phyloP scores from a whole-genome alignment of 345 rosid genomes.

The Lumnitzera racemosa region DNA sequence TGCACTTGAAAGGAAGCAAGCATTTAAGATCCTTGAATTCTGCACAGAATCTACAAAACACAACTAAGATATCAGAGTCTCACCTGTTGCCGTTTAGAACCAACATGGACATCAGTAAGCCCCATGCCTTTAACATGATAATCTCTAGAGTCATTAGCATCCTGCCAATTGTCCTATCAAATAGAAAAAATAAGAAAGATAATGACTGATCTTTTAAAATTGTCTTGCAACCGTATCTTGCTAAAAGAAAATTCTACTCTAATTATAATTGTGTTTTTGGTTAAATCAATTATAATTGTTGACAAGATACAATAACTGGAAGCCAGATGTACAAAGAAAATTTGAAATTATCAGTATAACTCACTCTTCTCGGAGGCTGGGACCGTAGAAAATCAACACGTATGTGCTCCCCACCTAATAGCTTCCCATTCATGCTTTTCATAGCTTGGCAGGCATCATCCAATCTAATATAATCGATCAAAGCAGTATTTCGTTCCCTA shows the following conservation, averaged over 20 bases:
- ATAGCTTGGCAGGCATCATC: conserved; percentile 76
- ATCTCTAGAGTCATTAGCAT: conserved; percentile 46
- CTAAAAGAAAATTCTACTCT: background rate
- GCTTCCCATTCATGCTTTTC: conserved; percentile 73
- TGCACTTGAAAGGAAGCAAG: background rate
- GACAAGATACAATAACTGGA: background rate
- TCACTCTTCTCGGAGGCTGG: conserved; percentile 66
- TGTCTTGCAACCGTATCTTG: background rate
- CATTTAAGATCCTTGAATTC: background rate
- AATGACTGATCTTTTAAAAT: background rate
- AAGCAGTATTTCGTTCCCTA: conserved; percentile 72
- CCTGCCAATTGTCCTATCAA: conserved; percentile 58
- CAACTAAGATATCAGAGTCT: conserved; percentile 12
- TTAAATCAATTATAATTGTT: background rate
- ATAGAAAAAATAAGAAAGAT: conserved; percentile 8
- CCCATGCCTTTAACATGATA: conserved; percentile 32
- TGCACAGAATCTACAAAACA: background rate
- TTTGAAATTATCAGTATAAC: conserved; percentile 13
- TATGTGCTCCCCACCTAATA: conserved; percentile 66
- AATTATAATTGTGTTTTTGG: background rate
- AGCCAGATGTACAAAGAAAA: background rate
- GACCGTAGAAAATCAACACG: conserved; percentile 91
- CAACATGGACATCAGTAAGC: conserved; percentile 25
- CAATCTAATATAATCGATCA: conserved; percentile 48
- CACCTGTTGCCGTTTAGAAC: conserved; percentile 49